Percentiles rank a stretch among this genome's conserved stretches.
Evolutionary conservation across 2,329 filamentous ascomycete genomes (phyloP).

Genomic region (Sporothrix brasiliensis): DNA sequence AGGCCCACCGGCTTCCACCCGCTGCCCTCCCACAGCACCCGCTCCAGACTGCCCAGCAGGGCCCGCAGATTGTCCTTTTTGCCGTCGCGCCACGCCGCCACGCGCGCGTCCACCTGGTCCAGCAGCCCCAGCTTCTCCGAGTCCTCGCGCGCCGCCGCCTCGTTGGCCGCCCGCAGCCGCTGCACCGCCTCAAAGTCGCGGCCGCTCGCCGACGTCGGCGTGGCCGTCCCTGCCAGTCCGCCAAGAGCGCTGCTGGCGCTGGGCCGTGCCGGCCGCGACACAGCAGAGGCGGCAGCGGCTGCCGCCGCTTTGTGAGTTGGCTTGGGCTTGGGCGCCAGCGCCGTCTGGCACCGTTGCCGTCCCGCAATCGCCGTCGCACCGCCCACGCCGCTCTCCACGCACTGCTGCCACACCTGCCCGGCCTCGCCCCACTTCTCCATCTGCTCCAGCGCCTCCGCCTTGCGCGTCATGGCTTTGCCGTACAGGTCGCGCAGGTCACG

Average conservation of each 20-base stretch:
- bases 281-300: constrained; percentile 1
- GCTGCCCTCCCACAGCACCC: constrained; percentile 85
- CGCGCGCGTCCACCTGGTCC: constrained; percentile 79
- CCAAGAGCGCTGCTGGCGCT: not conserved
- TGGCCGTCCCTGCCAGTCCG: constrained; percentile 42
- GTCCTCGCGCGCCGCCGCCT: constrained; percentile 81
- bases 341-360: constrained; percentile 85
- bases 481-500: constrained; percentile 94
- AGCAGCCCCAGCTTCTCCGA: constrained; percentile 89
- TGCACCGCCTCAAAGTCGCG: constrained; percentile 76
- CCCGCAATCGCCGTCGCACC: constrained; percentile 82
- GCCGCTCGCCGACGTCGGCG: constrained; percentile 28
- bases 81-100: constrained; percentile 82
- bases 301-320: constrained; percentile 37
- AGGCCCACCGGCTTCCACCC: constrained; percentile 97
- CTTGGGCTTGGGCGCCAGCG: constrained; percentile 66
- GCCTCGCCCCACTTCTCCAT: constrained; percentile 94
- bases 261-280: constrained; percentile 31
- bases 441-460: constrained; percentile 92
- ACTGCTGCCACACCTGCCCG: constrained; percentile 74
- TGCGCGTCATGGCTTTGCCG: constrained; percentile 89
- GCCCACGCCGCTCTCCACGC: constrained; percentile 84
- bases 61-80: constrained; percentile 93
- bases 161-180: constrained; percentile 79
- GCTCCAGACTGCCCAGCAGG: constrained; percentile 81